Evolutionary conservation across 305 asterid genomes (phyloP), one percentile per base, ranked within the genome.

Genomic region (Fraxinus sp.): DNA sequence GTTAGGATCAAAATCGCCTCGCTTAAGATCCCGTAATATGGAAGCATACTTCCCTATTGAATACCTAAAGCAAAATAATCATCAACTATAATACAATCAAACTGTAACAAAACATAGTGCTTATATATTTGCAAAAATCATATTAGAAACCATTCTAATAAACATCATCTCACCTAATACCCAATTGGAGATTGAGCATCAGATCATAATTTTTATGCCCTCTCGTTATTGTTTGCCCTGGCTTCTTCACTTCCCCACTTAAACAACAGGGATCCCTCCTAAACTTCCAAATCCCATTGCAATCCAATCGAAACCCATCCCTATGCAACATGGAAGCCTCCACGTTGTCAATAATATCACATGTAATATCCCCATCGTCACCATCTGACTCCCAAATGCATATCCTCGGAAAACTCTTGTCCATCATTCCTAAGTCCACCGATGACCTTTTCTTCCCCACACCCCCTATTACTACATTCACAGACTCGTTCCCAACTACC

Each of bases 381-480:
- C 97, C 98, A n/a, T 96, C 99, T 0, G 97, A 93, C 80, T 96
- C 99, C 99, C 99, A 96, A 11, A 96, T 94, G 82, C 99, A 96
- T 76, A 96, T 91, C 79, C 97, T 88, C 0, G 98, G 99, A 82
- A 92, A 93, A 75, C 79, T 83, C 82, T 90, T 89, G 81, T 91
- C 99, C 22, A 81, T 81, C 77, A 78, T 70, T 77, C 91, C 93
- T 28, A 84, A 86, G 6, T 87, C 91, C 78, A 87, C 90, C 3
- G 91, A 87, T 5, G 89, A 85, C 92, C 93, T 74, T 92, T 89
- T 82, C 88, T 87, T 83, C 83, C 91, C 68, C 80, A 16, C 90
- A 59, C 84, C 91, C 4, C 79, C 85, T 10, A 83, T 62, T 82
- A 83, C 57, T 11, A 37, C 76, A 22, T 71, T 77, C 6, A 59